Evolutionary conservation across 768 basidiomycete species (phyloP).

Genomic region (Dioszegia hungarica): DNA sequence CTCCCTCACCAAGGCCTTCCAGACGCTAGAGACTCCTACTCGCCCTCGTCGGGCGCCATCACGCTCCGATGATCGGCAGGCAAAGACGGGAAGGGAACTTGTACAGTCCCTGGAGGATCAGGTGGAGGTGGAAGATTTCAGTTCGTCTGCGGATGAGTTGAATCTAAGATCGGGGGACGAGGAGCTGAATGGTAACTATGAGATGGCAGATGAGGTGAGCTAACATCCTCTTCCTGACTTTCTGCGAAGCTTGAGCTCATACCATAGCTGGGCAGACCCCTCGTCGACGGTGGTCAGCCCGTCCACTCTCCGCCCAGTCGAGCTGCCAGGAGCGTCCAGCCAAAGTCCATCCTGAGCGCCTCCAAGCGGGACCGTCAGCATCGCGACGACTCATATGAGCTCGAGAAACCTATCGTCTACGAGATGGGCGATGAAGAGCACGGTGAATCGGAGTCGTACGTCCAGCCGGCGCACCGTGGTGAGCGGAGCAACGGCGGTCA

Average conservation of each 20-base stretch:
- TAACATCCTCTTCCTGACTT: neutral
- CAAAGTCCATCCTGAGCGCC: no score
- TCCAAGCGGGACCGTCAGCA: no score
- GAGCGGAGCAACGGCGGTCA: no score
- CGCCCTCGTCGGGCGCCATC: neutral
- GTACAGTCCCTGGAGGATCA: neutral
- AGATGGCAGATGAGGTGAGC: neutral
- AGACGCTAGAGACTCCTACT: neutral
- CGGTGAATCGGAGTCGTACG: no score
- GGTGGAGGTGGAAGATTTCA: neutral
- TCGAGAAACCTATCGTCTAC: no score
- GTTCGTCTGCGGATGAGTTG: slow-evolving; percentile 1
- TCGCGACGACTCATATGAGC: no score
- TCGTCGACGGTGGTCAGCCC: no score
- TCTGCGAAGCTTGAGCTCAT: neutral
- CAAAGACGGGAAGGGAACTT: neutral
- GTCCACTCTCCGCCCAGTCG: no score
- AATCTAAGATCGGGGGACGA: neutral
- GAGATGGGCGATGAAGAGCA: no score
- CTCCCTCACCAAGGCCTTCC: neutral
- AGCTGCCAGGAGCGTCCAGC: no score
- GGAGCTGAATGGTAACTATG: neutral
- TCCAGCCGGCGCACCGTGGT: no score
- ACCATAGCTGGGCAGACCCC: no score
- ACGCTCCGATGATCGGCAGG: neutral